Base-by-base conservation (phyloP, 2,329 filamentous ascomycete species). In the Talaromyces rugulosus region DNA sequence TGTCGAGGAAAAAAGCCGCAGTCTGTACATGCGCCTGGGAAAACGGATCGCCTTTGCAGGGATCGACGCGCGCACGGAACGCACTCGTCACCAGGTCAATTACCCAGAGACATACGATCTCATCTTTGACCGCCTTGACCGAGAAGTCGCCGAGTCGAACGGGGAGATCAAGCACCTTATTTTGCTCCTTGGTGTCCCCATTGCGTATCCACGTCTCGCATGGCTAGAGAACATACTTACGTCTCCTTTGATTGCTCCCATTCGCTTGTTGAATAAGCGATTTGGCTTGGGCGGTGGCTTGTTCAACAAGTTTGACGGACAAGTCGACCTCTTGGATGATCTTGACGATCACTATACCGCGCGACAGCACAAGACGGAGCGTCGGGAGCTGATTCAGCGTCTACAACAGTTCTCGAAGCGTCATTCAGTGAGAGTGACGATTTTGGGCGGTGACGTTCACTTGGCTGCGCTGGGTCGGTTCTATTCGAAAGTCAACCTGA, bases 211-310 rank as follows among this genome's bases (percentile, higher is more conserved):
- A 1, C 91, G 94, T 68, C 82, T 97, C 59, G 95, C 93, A n/a
- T 97, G 94, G 94, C 83, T 97, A 4, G 94, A 98, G 74, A 97
- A 96, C 71, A 90, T 97, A 62, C 85, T 98, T 68, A 85, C 85
- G 16, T 96, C 91, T 64, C 93, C 94, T 0, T 68, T 97, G 28
- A 93, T 97, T 71, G 92, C 89, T 0, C 92, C 93, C 0, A 87
- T 97, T 72, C 93, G 92, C 71, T 88, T 98, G 65, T 75, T 97
- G 69, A 95, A 96, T 80, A 90, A 93, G 74, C 87, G 93, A 30
- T 96, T 98, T 67, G 94, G 94, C 61, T 78, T 96, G 52, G 89
- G 89, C 4, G 93, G 92, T 56, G 87, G 87, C 58, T 81, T 97
- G 52, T 96, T 98, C 82, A 98, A 98, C 76, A 85, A 92, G 61